These are phyloP conservation scores for Cladosporium sp. DNA, from an alignment of 2,329 filamentous ascomycete genomes.

Conservation along the genomic window DNA sequence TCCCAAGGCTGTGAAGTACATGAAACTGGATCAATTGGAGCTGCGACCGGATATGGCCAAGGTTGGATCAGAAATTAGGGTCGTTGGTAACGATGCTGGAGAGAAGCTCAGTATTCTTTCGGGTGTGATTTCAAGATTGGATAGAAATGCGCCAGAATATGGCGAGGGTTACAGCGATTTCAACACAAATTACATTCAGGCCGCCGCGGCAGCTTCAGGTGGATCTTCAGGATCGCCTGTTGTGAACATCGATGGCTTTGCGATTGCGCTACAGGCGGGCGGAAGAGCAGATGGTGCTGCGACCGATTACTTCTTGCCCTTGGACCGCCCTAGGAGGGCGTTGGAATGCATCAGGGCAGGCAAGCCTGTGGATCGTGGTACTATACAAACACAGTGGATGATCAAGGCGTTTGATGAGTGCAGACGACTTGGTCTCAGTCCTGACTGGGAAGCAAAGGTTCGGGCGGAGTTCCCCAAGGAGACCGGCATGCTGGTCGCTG, in stretches of 20 bases:
- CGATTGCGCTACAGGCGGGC: constrained; percentile 88
- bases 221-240: constrained; percentile 98
- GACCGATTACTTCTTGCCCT: constrained; percentile 93
- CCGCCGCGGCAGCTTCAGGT: constrained; percentile 91
- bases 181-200: constrained; percentile 95
- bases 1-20: constrained; percentile 93
- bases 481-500: constrained; percentile 94
- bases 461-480: constrained; percentile 83
- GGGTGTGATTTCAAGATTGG: constrained; percentile 91
- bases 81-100: constrained; percentile 96
- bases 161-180: constrained; percentile 98
- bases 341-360: constrained; percentile 78
- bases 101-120: constrained; percentile 98
- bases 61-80: constrained; percentile 90
- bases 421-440: constrained; percentile 75
- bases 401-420: constrained; percentile 98
- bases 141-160: constrained; percentile 95
- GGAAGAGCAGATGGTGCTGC: constrained; percentile 91
- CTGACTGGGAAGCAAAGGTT: constrained; percentile 81
- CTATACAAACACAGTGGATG: constrained; percentile 97
- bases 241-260: constrained; percentile 88
- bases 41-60: constrained; percentile 79
- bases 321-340: constrained; percentile 84
- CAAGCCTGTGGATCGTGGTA: constrained; percentile 75
- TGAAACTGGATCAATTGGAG: constrained; percentile 76